Evolutionary conservation across 2,329 filamentous ascomycete genomes (phyloP).

Genomic region (Cadophora sp.): DNA sequence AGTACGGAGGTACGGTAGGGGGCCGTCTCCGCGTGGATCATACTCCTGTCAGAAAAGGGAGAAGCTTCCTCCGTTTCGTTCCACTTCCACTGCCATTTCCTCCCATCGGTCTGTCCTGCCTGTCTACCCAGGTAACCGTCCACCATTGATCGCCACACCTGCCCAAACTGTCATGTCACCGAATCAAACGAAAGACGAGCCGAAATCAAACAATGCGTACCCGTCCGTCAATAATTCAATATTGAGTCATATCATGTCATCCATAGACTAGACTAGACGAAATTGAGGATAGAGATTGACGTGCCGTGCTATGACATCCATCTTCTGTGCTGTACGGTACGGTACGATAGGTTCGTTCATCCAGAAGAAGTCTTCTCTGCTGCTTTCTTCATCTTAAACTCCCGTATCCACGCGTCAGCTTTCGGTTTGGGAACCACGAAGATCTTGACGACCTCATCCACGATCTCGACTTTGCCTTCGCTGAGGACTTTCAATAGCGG

Average conservation of each 20-base stretch:
- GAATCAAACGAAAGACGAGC: not conserved
- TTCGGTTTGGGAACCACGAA: constrained; percentile 79
- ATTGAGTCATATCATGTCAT: not conserved
- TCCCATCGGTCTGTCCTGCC: not conserved
- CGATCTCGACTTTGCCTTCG: constrained; percentile 81
- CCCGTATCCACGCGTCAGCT: constrained; percentile 78
- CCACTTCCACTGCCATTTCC: not conserved
- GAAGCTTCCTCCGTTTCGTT: not conserved
- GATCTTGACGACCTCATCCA: constrained; percentile 84
- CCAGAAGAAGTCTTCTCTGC: constrained; percentile 48
- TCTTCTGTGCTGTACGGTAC: not conserved
- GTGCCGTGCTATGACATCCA: not conserved
- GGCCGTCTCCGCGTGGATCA: not conserved
- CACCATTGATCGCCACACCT: not conserved
- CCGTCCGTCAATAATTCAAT: not conserved
- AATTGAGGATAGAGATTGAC: not conserved
- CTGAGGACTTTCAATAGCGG: constrained; percentile 75
- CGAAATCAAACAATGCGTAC: not conserved
- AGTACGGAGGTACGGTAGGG: too few species aligned
- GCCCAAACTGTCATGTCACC: not conserved
- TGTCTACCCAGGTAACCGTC: constrained; percentile 8
- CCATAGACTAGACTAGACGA: not conserved
- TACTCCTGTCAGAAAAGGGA: not conserved
- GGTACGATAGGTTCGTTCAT: not conserved
- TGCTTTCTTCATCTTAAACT: constrained; percentile 80